These are phyloP conservation scores for Claviceps humidiphila DNA, from an alignment of 2,329 filamentous ascomycete species.

Conservation along the genomic window DNA sequence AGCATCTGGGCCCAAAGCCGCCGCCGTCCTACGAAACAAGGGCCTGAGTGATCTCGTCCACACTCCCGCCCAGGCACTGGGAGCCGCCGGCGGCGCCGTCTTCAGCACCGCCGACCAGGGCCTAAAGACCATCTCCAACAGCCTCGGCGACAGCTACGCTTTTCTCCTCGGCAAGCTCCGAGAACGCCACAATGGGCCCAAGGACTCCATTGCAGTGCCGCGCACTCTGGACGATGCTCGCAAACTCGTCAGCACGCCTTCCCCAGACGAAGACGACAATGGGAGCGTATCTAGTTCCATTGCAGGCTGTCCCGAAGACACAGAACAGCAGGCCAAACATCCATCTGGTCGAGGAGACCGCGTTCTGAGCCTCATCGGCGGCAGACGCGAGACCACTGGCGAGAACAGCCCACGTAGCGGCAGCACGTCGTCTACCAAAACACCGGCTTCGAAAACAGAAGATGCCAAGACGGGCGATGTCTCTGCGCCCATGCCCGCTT, in stretches of 20 bases:
- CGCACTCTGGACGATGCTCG: slow-evolving; percentile 88
- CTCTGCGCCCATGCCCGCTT: slow-evolving; percentile 18
- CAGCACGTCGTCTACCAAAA: slow-evolving; percentile 49
- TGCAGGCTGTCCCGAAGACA: slow-evolving; percentile 29
- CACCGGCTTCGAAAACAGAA: slow-evolving; percentile 34
- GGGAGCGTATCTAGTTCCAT: slow-evolving; percentile 41
- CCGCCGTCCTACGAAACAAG: slow-evolving; percentile 49
- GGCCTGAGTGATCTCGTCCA: slow-evolving; percentile 78
- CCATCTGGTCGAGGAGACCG: slow-evolving; percentile 41
- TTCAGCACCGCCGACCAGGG: slow-evolving; percentile 83
- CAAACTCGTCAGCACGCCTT: slow-evolving; percentile 67
- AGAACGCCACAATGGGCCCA: slow-evolving; percentile 43
- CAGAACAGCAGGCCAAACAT: slow-evolving; percentile 16
- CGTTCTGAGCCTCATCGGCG: slow-evolving; percentile 58
- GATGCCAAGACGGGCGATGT: slow-evolving; percentile 16
- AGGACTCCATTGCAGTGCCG: slow-evolving; percentile 49
- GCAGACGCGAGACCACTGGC: slow-evolving; percentile 61
- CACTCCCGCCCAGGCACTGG: slow-evolving; percentile 67
- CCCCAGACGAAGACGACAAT: slow-evolving; percentile 49
- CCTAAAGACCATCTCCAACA: slow-evolving; percentile 82
- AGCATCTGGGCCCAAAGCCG: slow-evolving; percentile 27
- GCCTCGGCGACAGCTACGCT: slow-evolving; percentile 83
- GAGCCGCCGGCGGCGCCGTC: slow-evolving; percentile 71
- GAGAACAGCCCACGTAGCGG: slow-evolving; percentile 52
- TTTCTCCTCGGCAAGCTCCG: slow-evolving; percentile 82